Conservation (phyloP, 108 stramenopile genomes). For the Pseudonitzschia multiseries region DNA sequence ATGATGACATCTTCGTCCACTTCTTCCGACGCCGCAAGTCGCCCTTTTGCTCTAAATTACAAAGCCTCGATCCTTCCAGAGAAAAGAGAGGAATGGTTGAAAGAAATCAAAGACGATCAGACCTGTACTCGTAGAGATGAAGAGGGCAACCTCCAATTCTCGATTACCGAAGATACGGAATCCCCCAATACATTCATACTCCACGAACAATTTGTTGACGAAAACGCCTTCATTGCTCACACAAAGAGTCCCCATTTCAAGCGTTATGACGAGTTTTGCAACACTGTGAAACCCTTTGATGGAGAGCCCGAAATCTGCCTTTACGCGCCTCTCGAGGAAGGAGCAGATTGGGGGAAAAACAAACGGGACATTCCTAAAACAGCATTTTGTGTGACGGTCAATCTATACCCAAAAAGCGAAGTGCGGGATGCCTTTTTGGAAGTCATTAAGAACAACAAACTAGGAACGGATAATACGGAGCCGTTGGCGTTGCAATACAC, state of each 20-base stretch:
- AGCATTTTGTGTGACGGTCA: constrained; percentile 42
- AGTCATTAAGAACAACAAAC: constrained; percentile 46
- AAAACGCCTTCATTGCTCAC: constrained; percentile 34
- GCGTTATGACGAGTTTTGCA: constrained; percentile 28
- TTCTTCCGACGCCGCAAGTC: background rate
- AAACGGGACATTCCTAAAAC: constrained; percentile 6
- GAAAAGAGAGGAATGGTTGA: constrained; percentile 33
- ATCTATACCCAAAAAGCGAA: constrained; percentile 37
- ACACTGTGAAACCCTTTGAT: constrained; percentile 18
- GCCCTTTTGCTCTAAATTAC: constrained; percentile 31
- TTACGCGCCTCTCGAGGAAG: constrained; percentile 8
- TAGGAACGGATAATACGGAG: constrained; percentile 40
- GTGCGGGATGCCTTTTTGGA: constrained; percentile 46
- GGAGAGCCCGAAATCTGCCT: constrained; percentile 15
- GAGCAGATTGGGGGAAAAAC: background rate
- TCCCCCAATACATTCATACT: constrained; percentile 42
- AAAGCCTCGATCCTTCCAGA: constrained; percentile 31
- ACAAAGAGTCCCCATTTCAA: constrained; percentile 32
- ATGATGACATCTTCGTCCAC: constrained; percentile 4
- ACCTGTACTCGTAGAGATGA: constrained; percentile 30
- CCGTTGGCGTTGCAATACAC: constrained; percentile 46
- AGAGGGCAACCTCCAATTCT: constrained; percentile 42
- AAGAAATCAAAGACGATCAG: constrained; percentile 41
- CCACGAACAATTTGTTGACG: constrained; percentile 41
- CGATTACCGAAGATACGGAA: constrained; percentile 35